A percentile compares a stretch with the other conserved stretches of the same genome.
Conservation (phyloP, 768 basidiomycete species). For the Termitomyces sp. region DNA sequence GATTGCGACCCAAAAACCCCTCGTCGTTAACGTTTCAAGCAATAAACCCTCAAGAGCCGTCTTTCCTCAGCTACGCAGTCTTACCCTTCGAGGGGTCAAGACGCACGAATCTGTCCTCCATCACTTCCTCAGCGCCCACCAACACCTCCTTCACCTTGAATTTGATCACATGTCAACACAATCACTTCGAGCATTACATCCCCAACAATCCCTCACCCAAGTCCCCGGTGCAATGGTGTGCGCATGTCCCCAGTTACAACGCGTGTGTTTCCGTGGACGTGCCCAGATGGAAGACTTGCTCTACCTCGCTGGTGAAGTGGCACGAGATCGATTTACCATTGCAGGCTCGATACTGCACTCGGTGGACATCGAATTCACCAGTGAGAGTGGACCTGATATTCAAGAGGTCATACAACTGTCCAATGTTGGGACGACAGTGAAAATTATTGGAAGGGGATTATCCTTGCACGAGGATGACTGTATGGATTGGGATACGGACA, state of each 20-base stretch:
- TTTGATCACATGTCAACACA: conserved; percentile 31
- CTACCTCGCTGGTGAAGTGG: conserved; percentile 22
- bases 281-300: conserved; percentile 22
- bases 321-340: conserved; percentile 19
- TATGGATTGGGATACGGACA: conserved; percentile 15
- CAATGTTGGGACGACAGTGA: conserved; percentile 17
- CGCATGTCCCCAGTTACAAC: conserved; percentile 31
- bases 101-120: conserved; percentile 28
- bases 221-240: conserved; percentile 11
- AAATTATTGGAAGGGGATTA: conserved; percentile 15
- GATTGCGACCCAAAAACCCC: neutral
- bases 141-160: conserved; percentile 28
- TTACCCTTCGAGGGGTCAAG: conserved; percentile 35
- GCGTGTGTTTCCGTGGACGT: conserved; percentile 26
- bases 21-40: neutral
- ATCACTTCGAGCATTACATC: conserved; percentile 28
- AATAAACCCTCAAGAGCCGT: conserved; percentile 12
- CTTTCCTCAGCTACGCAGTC: conserved; percentile 27
- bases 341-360: conserved; percentile 22
- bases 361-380: conserved; percentile 33
- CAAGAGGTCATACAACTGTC: conserved; percentile 12
- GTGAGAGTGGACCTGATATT: conserved; percentile 12
- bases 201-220: conserved; percentile 7
- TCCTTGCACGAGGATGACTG: conserved; percentile 9
- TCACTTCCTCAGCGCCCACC: conserved; percentile 27